Evolutionary conservation across 176 grass and related monocot genomes (phyloP), one percentile per base, ranked within the genome.

Genomic region (Rhynchospora tenuis): DNA sequence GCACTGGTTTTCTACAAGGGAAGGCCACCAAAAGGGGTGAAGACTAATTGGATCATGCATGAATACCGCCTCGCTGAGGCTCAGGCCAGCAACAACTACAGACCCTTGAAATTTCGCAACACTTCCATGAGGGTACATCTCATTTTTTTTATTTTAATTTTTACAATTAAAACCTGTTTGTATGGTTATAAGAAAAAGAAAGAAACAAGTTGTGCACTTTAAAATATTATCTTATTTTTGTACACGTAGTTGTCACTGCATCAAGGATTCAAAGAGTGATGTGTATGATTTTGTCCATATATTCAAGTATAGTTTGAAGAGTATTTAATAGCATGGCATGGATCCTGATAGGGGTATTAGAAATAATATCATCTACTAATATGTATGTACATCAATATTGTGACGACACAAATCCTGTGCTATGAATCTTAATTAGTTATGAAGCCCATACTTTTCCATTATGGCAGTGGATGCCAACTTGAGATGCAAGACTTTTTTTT

Each of bases 41-140:
- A 97, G 87, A 94, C 95, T 22, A 88, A 91, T 38, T 97, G 95
- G 95, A 97, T 97, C 90, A 97, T 97, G 95, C 95, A 94, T 50
- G 95, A 97, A 79, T 97, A 97, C 81, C 95, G 95, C 19, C 87
- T 97, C 31, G 81, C 88, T 11, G 86, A 97, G 78, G 87, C 85
- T 1, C 85, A 83, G 38, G 79, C 65, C 52, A 78, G 22, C n/a
- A 86, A 89, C 81, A 86, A 79, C 57, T 94, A 92, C 85, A 89
- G 83, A 50, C 95, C 95, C 11, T 56, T 89, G 85, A 94, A 91
- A 85, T 88, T 90, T 82, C 78, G 87, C 29, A 90, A 94, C 89
- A 70, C 92, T n/a, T 97, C 95, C 87, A 94, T 97, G 95, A 94
- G 95, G 95, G 94, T 97, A 89, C 5, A 82, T 26, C 7, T 62